Evolutionary conservation across 1,139 yeast genomes (phyloP), one percentile per base, ranked within the genome.

Genomic region (Yamadazyma epiphylla): DNA sequence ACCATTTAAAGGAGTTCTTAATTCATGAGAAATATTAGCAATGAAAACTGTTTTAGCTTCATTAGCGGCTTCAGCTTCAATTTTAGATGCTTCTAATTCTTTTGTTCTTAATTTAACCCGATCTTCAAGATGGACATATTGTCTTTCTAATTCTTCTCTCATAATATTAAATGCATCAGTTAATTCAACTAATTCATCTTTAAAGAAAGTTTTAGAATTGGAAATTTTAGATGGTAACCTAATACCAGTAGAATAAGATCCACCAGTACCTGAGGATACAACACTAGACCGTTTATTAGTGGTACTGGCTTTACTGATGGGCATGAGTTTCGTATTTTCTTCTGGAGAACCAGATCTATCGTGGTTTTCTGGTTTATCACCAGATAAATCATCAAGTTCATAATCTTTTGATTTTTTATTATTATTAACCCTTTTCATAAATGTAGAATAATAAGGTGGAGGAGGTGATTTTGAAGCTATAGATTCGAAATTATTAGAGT

Each of bases 11-110:
- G 98, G 98, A 0, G 98, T 91, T 43, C 96, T 71, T 49, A 91
- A 70, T 58, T 91, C 98, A 53, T 91, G 97, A 0, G 96, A 88
- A 22, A 91, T 88, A 53, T 89, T 91, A 13, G 97, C 97, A 53
- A 91, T 88, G 55, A 91, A 91, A 11, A 87, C 86, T 0, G 96
- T 85, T 49, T 89, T 89, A 6, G 96, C 95, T 48, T 87, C 96
- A 56, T 87, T 89, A 3, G 98, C 97, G 22, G 82, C 75, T 57
- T 89, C 96, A 0, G 96, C 96, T 51, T 84, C 87, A 21, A 84
- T 71, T 46, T 85, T 87, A 8, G 95, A 94, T 2, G 82, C 85
- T 53, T 88, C 96, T 28, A 89, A 66, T 54, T 89, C 95, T 49
- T 77, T 80, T 0, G 98, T 91, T 50, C 97, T 74, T 26, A 80